Evolutionary conservation across 768 basidiomycete genomes (phyloP), one percentile per base, ranked within the genome.

Genomic region (Clitopilus passeckerianus): DNA sequence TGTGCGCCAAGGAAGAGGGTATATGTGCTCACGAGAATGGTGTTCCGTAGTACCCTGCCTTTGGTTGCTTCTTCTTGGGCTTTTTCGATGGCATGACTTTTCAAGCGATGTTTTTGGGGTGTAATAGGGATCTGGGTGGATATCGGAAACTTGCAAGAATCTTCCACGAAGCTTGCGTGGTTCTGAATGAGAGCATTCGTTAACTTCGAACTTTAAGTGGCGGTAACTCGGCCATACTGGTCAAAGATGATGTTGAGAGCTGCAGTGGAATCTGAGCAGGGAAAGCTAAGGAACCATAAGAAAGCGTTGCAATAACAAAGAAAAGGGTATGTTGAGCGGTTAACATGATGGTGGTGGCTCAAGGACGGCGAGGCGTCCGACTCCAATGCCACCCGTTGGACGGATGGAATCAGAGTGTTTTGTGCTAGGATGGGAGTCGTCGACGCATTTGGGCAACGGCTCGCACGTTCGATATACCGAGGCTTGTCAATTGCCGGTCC

Each of bases 81-180:
- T 82, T 78, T 77, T 84, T 63, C 85, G 77, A 68, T 93, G 92
- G 65, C 92, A 94, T 9, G 85, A 79, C 5, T 77, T 84, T n/a
- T 77, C 76, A 61, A 80, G 74, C 7, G 84, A 79, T n/a, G 83
- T 72, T 43, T 78, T 77, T 20, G 67, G 65, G 7, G 66, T 63
- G 69, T 92, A 93, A 71, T 81, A 74, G 20, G 84, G 83, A 72
- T 93, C 91, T 34, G 91, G 91, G 66, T 94, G 92, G 59, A 93
- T 83, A 71, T 94, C 92, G 20, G 90, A 91, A 62, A 93, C 85
- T 61, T 92, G 90, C 23, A 93, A 70, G 72, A 92, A 93, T 52
- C 89, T 82, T 9, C 89, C 89, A 59, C 83, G 82, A 18, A 90
- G 75, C 67, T 80, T 84, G 59, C 72, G 79, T 43, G 75, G 75